Conservation (phyloP, 2,329 filamentous ascomycete species). For the Diplodia scrobiculata region DNA sequence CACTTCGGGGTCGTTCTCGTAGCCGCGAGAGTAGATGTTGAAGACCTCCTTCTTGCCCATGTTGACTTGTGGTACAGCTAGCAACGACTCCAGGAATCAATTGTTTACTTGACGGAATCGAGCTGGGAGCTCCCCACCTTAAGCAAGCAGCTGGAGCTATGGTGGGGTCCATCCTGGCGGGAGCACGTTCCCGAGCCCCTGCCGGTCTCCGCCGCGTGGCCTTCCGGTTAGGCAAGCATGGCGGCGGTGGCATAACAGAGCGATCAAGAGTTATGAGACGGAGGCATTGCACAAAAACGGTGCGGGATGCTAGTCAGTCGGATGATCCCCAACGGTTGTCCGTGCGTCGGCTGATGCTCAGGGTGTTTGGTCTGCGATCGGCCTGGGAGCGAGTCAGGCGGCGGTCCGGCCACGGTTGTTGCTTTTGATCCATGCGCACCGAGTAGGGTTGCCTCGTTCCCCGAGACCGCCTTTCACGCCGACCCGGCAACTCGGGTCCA, state of each 20-base stretch:
- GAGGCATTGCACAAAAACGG: not conserved
- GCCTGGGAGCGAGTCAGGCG: conserved; percentile 3
- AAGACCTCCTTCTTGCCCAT: conserved; percentile 12
- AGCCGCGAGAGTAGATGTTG: conserved; percentile 2
- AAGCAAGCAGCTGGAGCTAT: conserved; percentile 2
- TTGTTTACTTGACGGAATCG: not conserved
- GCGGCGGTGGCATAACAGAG: not conserved
- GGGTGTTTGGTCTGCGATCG: not conserved
- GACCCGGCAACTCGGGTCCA: not conserved
- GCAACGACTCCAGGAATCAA: not conserved
- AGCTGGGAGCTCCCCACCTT: conserved; percentile 5
- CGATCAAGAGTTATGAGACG: not conserved
- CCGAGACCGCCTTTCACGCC: not conserved
- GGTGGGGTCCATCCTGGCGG: not conserved
- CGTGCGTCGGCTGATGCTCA: conserved; percentile 3
- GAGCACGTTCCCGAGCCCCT: not conserved
- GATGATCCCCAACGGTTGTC: not conserved
- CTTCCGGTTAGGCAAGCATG: not conserved
- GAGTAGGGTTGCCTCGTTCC: not conserved
- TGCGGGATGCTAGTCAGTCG: not conserved
- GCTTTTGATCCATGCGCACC: too few relatives aligned
- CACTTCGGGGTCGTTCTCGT: not conserved
- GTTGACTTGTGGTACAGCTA: not conserved
- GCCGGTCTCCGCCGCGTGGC: not conserved
- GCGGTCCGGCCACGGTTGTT: too few relatives aligned